These are phyloP conservation scores for Hypoxylon lienhwacheense DNA, from an alignment of 495 filamentous ascomycete genomes.

Conservation along the genomic window DNA sequence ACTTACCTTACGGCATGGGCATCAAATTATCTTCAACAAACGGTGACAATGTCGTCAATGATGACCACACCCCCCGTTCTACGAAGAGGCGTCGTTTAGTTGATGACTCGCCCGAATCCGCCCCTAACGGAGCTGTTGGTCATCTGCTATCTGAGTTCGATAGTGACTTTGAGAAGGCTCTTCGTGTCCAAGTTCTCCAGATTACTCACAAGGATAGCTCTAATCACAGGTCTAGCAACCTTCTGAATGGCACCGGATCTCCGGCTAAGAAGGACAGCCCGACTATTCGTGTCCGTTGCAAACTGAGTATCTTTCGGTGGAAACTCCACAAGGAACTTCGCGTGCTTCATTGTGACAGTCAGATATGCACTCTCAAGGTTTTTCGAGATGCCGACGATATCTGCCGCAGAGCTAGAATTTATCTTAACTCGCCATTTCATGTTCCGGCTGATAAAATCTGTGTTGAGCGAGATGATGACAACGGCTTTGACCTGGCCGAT, in stretches of 20 bases:
- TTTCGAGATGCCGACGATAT: conserved; percentile 48
- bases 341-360: conserved; percentile 50
- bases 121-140: conserved; percentile 27
- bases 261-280: conserved; percentile 44
- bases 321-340: conserved; percentile 28
- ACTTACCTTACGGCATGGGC: conserved; percentile 43
- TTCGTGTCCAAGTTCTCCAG: conserved; percentile 53
- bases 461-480: conserved; percentile 47
- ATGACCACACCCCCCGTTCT: conserved; percentile 36
- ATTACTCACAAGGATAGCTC: conserved; percentile 50
- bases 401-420: conserved; percentile 48
- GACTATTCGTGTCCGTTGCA: conserved; percentile 47
- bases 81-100: conserved; percentile 47
- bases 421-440: conserved; percentile 48
- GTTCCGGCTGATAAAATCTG: conserved; percentile 52
- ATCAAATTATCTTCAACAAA: conserved; percentile 45
- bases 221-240: conserved; percentile 40
- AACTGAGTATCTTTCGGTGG: conserved; percentile 44
- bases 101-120: conserved; percentile 34
- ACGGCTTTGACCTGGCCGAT: conserved; percentile 48
- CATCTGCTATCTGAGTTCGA: conserved; percentile 37
- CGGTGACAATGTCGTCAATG: conserved; percentile 38
- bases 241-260: conserved; percentile 44
- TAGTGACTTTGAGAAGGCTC: conserved; percentile 41
- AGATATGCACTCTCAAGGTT: conserved; percentile 49